A percentile compares a stretch with the other conserved stretches of the same genome.
These are phyloP conservation scores for Trypanosoma melophagium DNA, from an alignment of 208 protist genomes.

Conservation along the genomic window DNA sequence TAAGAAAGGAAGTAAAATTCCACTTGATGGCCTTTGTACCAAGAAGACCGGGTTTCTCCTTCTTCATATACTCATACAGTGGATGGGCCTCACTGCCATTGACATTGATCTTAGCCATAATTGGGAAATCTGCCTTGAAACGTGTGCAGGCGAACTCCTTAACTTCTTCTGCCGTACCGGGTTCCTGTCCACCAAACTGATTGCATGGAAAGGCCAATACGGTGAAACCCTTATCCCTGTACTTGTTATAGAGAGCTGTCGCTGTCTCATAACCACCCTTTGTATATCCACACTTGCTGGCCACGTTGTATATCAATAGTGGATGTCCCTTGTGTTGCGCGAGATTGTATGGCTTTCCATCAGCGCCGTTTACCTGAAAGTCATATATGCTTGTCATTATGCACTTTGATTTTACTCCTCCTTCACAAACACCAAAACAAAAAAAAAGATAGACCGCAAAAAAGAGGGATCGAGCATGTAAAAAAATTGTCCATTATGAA, in stretches of 20 bases:
- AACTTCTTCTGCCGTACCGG: slow-evolving; percentile 39
- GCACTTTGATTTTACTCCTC: too few species aligned
- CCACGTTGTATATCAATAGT: slow-evolving; percentile 38
- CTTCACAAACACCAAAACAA: too few species aligned
- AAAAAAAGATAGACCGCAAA: too few species aligned
- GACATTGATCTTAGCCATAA: slow-evolving; percentile 79
- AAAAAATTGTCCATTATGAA: too few species aligned
- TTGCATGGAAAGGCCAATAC: slow-evolving; percentile 93
- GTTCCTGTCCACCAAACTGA: slow-evolving; percentile 75
- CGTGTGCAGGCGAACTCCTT: slow-evolving; percentile 40
- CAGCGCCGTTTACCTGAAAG: slow-evolving; percentile 31
- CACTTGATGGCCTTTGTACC: slow-evolving; percentile 85
- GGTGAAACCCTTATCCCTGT: slow-evolving; percentile 80
- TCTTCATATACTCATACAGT: slow-evolving; percentile 85
- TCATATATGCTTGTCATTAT: slow-evolving; percentile 29
- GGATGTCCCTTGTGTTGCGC: slow-evolving; percentile 35
- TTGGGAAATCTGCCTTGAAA: slow-evolving; percentile 41
- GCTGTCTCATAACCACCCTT: slow-evolving; percentile 79
- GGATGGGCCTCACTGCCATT: slow-evolving; percentile 84
- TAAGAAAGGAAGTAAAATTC: slow-evolving; percentile 94
- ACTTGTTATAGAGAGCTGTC: slow-evolving; percentile 82
- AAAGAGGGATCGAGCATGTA: too few species aligned
- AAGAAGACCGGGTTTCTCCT: slow-evolving; percentile 59
- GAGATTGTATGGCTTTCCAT: slow-evolving; percentile 33
- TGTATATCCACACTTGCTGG: slow-evolving; percentile 81